phyloP scores from a whole-genome alignment of 345 rosid genomes.

The Mallotus nudiflorus region DNA sequence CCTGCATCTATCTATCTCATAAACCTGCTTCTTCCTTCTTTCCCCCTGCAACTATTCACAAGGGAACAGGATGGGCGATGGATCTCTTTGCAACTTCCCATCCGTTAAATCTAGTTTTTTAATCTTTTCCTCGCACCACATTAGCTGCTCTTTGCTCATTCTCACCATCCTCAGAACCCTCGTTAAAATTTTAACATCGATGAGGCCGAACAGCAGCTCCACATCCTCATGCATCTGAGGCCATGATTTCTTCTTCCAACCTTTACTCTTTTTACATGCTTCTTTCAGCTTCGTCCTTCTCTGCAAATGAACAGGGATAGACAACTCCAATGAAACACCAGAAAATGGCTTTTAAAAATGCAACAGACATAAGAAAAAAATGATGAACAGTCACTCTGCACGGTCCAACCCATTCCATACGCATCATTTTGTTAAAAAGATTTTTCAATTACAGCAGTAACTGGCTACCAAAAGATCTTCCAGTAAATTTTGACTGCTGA shows the following conservation, averaged over 20 bases:
- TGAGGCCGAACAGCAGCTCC: slow-evolving; percentile 61
- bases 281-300: slow-evolving; percentile 73
- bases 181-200: slow-evolving; percentile 62
- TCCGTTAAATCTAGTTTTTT: slow-evolving; percentile 61
- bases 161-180: slow-evolving; percentile 72
- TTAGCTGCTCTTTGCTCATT: slow-evolving; percentile 71
- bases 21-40: too few species aligned
- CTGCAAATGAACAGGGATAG: slow-evolving; percentile 37
- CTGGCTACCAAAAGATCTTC: too few species aligned
- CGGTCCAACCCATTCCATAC: too few species aligned
- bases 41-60: slow-evolving; percentile 31
- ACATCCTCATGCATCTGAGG: slow-evolving; percentile 65
- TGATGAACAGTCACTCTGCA: too few species aligned
- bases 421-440: too few species aligned
- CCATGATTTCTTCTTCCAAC: slow-evolving; percentile 82
- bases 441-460: too few species aligned
- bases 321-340: too few species aligned
- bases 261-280: slow-evolving; percentile 60
- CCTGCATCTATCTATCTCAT: too few species aligned
- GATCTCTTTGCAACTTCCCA: slow-evolving; percentile 74
- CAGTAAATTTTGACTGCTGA: too few species aligned
- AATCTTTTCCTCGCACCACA: slow-evolving; percentile 98
- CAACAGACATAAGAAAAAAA: too few species aligned
- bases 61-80: slow-evolving; percentile 81
- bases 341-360: too few species aligned